Conservation (phyloP, 257 asterid species). For the Forsythia viridissima region DNA sequence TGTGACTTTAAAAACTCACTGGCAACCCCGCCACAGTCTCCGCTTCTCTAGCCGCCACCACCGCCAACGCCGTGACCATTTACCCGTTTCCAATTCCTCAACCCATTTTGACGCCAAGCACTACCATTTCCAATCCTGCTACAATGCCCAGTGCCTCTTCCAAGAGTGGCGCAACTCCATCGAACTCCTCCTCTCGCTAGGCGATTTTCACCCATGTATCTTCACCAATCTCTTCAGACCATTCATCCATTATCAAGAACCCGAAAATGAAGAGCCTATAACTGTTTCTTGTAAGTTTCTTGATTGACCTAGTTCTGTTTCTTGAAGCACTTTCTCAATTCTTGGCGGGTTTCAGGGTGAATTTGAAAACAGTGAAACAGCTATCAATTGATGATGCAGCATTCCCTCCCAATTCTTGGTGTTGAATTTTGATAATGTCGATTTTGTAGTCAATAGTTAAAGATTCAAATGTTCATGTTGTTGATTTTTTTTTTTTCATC, state of each 20-base stretch:
- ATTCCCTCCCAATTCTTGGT: neutral
- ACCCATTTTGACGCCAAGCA: too few relatives aligned
- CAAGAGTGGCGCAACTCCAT: slow-evolving; percentile 74
- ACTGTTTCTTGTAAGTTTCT: too few relatives aligned
- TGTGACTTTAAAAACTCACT: too few relatives aligned
- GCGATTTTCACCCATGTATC: slow-evolving; percentile 81
- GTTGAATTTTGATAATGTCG: neutral
- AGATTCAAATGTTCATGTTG: neutral
- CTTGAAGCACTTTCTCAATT: slow-evolving; percentile 65
- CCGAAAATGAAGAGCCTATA: slow-evolving; percentile 12
- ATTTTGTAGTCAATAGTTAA: neutral
- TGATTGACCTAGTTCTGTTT: neutral
- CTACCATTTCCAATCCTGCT: too few relatives aligned
- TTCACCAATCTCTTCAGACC: slow-evolving; percentile 85
- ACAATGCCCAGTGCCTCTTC: slow-evolving; percentile 44
- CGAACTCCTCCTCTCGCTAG: slow-evolving; percentile 88
- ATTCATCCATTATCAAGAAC: slow-evolving; percentile 49
- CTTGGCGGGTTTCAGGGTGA: slow-evolving; percentile 72
- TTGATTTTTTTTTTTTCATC: neutral
- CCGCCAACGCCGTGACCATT: slow-evolving; percentile 32
- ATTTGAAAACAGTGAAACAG: slow-evolving; percentile 39
- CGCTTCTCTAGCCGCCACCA: slow-evolving; percentile 39
- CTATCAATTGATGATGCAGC: slow-evolving; percentile 24
- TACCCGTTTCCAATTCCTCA: too few relatives aligned
- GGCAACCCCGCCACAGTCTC: too few relatives aligned